Base-by-base conservation (phyloP, 768 basidiomycete genomes). In the Candolleomyces eurysporus region DNA sequence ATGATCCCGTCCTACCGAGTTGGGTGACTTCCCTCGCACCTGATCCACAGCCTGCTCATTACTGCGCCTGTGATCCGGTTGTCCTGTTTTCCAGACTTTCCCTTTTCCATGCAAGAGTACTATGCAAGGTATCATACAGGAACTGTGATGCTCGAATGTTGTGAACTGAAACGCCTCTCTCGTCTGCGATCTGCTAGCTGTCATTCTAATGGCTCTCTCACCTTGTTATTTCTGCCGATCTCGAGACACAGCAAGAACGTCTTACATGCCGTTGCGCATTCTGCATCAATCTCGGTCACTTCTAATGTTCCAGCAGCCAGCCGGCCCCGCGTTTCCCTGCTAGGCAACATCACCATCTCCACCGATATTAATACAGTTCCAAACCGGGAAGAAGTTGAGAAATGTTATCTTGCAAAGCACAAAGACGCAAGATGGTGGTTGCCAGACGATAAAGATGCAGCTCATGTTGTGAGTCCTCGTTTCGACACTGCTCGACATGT, bases 191-290 rank as follows among this genome's bases (percentile, higher is more conserved):
- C 63, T 52, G 42, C 19, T 65, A 84, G 82, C 66, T 84, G 82
- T 67, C 73, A 79, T 63, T 51, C 64, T 32, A 84, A 84, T 67
- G 83, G 84, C 17, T 84, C 82, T n/a, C 72, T 85, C 58, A 73
- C 80, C 4, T 71, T 85, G 19, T 68, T 85, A 40, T 78, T 84
- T 66, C 73, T 85, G 54, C 80, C 82, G 16, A 84, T 84, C 58
- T 82, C 83, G n/a, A 78, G 79, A 50, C 81, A 83, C 65, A 79
- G 78, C 65, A 75, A 76, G 68, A 84, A 85, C 68, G 76, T 85
- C 45, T 66, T 82, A 21, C 71, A 68, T 22, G 75, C 79, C 3
- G 65, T 74, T 5, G 62, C 66, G 5, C 80, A 77, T 56, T 61
- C 75, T 9, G 82, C 82, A 5, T 82, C 82, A 5, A 73, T 84